These are phyloP conservation scores for Eudorina sp. DNA, from an alignment of 139 green algal genomes.

Conservation along the genomic window DNA sequence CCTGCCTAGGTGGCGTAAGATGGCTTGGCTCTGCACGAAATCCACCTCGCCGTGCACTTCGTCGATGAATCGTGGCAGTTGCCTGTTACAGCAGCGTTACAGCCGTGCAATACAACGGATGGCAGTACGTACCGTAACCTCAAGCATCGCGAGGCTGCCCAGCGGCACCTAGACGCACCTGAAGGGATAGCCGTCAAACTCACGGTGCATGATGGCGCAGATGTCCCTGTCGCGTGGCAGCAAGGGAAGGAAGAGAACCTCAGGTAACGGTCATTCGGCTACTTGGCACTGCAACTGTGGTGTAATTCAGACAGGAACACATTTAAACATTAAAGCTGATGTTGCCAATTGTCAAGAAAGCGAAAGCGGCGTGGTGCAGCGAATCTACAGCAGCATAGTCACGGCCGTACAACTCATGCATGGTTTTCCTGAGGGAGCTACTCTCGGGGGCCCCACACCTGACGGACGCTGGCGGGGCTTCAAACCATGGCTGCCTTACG, in stretches of 20 bases:
- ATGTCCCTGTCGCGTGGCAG: conserved; percentile 13
- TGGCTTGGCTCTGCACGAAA: conserved; percentile 63
- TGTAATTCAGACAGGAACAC: too few relatives aligned
- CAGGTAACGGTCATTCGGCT: not conserved
- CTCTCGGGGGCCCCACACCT: not conserved
- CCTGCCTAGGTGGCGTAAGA: conserved; percentile 60
- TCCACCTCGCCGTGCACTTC: conserved; percentile 54
- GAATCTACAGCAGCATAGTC: too few relatives aligned
- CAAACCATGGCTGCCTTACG: conserved; percentile 56
- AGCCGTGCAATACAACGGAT: too few relatives aligned
- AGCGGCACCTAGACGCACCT: not conserved
- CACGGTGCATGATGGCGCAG: conserved; percentile 1
- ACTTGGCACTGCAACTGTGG: too few relatives aligned
- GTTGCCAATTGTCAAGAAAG: too few relatives aligned
- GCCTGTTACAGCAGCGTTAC: conserved; percentile 24
- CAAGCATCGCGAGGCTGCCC: too few relatives aligned
- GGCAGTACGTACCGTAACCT: too few relatives aligned
- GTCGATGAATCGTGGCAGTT: conserved; percentile 60
- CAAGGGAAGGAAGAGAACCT: not conserved
- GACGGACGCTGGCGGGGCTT: conserved; percentile 30
- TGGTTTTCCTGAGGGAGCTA: too few relatives aligned
- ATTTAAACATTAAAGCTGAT: too few relatives aligned
- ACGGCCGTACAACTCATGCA: too few relatives aligned
- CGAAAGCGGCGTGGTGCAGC: too few relatives aligned
- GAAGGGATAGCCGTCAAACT: conserved; percentile 60